Percentiles rank a stretch among this genome's conserved stretches.
Evolutionary conservation across 306 rosid genomes (phyloP).

Genomic region (Prunus dulcis): DNA sequence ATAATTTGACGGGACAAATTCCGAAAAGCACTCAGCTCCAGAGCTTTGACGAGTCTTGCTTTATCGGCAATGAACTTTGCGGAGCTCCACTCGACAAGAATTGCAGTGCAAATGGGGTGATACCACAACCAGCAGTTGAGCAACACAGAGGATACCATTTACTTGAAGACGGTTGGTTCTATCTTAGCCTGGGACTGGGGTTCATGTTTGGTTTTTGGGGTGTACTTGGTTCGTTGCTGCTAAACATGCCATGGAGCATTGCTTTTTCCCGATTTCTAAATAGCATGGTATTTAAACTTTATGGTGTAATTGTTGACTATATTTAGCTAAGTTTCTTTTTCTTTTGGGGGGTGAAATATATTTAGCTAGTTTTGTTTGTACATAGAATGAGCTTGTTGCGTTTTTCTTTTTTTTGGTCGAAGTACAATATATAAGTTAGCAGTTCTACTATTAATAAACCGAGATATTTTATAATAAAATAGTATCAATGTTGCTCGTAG

Average conservation of each 20-base stretch:
- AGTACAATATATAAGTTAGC: too few species aligned
- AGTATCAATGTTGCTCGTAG: too few species aligned
- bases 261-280: neutral
- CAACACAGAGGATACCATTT: constrained; percentile 14
- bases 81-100: neutral
- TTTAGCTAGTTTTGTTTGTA: too few species aligned
- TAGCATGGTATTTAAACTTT: neutral
- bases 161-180: neutral
- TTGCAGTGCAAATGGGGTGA: neutral
- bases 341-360: too few species aligned
- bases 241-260: constrained; percentile 3
- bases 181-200: constrained; percentile 17
- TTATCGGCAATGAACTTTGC: neutral
- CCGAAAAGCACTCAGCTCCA: constrained; percentile 15
- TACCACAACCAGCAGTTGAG: neutral
- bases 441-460: too few species aligned
- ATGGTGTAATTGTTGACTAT: neutral
- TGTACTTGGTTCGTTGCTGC: neutral
- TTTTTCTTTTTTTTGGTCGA: too few species aligned
- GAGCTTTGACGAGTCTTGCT: neutral
- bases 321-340: neutral
- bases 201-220: constrained; percentile 9
- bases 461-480: too few species aligned
- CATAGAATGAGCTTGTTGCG: too few species aligned
- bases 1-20: constrained; percentile 4